Base-by-base conservation (phyloP, 768 basidiomycete genomes). In the Hygrocybe punicea region DNA sequence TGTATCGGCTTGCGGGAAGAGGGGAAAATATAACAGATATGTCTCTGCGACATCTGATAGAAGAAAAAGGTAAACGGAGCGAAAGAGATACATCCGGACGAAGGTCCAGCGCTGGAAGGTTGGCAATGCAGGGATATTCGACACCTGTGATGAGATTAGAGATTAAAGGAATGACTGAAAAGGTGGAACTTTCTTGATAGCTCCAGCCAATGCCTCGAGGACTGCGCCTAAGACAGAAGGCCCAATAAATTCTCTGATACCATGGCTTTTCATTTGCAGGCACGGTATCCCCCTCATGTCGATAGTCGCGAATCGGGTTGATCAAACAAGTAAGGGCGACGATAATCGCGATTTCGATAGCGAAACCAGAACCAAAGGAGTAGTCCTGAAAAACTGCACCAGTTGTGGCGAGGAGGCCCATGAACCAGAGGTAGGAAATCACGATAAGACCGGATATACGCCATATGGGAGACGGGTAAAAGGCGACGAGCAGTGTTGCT, bases 161-260 rank as follows among this genome's bases (percentile, higher is more conserved):
- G 23, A 64, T 4, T 29, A 29, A 29, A 29, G 4, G 29, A 29
- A 29, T n/a, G n/a, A n/a, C n/a, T n/a, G n/a, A n/a, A n/a, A n/a
- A n/a, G n/a, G n/a, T n/a, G n/a, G n/a, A n/a, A n/a, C n/a, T n/a
- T 37, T 9, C 63, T 42, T 63, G 51, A 40, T 60, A 61, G 48
- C 60, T 63, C 63, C 60, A 66, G 29, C 65, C 57, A 37, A 66
- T 53, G 5, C 63, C 60, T 44, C 66, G 61, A 5, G 57, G 56
- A n/a, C 55, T 61, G 24, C 50, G 44, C 25, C 57, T 55, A 21
- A 65, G 45, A 53, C 58, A 55, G 17, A 34, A 36, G 2, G 63
- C 29, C 65, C 65, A 68, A 17, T 57, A 53, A 16, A 62, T 17
- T 29, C 63, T 57, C 25, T 56, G 40, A 17, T 49, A 54, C 6